phyloP scores from a whole-genome alignment of 208 protist genomes.

The Polymyxa betae region DNA sequence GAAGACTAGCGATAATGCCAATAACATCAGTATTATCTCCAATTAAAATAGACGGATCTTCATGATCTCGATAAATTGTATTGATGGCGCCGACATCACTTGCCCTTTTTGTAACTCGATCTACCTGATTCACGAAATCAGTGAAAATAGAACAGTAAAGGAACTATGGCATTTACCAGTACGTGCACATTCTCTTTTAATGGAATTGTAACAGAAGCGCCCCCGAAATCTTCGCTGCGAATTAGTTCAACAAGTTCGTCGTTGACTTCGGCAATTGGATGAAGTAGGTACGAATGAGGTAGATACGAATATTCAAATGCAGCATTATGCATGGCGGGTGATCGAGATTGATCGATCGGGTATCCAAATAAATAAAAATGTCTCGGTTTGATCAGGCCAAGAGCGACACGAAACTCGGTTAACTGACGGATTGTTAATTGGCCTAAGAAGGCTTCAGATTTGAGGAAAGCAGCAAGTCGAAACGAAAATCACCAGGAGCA shows the following conservation, averaged over 20 bases:
- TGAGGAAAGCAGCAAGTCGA: background rate
- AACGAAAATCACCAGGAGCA: background rate
- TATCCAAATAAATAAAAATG: constrained; percentile 27
- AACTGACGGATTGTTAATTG: background rate
- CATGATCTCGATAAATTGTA: background rate
- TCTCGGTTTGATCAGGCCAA: background rate
- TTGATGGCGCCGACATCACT: background rate
- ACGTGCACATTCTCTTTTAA: background rate
- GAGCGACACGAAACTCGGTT: background rate
- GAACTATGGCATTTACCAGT: background rate
- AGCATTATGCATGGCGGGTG: background rate
- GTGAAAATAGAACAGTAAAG: background rate
- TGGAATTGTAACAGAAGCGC: constrained; percentile 23
- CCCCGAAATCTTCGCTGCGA: background rate
- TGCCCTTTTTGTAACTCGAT: background rate
- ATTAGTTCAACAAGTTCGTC: background rate
- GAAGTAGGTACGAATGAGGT: background rate
- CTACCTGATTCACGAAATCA: background rate
- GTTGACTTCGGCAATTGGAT: background rate
- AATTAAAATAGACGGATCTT: background rate
- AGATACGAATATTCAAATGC: background rate
- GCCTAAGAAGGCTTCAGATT: too few species aligned
- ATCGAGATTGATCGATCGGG: background rate
- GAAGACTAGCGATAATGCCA: background rate
- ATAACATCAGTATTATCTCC: constrained; percentile 26